A percentile compares a stretch with the other conserved stretches of the same genome.
These are phyloP conservation scores for Candida argentea DNA, from an alignment of 805 yeast genomes.

Conservation along the genomic window DNA sequence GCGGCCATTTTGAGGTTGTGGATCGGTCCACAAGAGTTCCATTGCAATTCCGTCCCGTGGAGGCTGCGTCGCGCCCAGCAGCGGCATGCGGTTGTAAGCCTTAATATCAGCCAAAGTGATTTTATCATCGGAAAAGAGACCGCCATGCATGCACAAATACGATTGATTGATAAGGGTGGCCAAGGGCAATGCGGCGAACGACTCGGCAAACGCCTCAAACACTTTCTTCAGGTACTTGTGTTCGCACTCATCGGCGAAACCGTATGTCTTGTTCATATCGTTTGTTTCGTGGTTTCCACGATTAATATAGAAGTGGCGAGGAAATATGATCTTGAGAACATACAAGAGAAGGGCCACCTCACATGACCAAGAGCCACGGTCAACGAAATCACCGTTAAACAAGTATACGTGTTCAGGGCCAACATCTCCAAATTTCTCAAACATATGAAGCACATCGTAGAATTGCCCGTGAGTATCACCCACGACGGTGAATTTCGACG, in stretches of 20 bases:
- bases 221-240: conserved; percentile 75
- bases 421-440: conserved; percentile 65
- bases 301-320: conserved; percentile 61
- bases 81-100: conserved; percentile 53
- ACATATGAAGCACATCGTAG: conserved; percentile 77
- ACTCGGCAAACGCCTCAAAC: conserved; percentile 74
- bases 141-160: conserved; percentile 92
- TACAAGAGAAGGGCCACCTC: conserved; percentile 83
- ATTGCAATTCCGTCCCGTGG: conserved; percentile 87
- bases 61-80: conserved; percentile 55
- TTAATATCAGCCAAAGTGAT: conserved; percentile 68
- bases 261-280: conserved; percentile 94
- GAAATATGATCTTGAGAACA: conserved; percentile 67
- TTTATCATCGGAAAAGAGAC: conserved; percentile 71
- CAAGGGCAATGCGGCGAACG: conserved; percentile 78
- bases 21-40: conserved; percentile 98
- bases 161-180: conserved; percentile 71
- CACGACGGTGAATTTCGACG: conserved; percentile 65
- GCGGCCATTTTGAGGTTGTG: conserved; percentile 69
- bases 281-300: conserved; percentile 96
- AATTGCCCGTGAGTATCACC: conserved; percentile 99
- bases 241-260: conserved; percentile 93
- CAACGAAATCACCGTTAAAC: conserved; percentile 97
- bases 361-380: conserved; percentile 96
- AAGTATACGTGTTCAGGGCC: conserved; percentile 58